Evolutionary conservation across 805 yeast species (phyloP).

Genomic region (Kuraishia cidri): DNA sequence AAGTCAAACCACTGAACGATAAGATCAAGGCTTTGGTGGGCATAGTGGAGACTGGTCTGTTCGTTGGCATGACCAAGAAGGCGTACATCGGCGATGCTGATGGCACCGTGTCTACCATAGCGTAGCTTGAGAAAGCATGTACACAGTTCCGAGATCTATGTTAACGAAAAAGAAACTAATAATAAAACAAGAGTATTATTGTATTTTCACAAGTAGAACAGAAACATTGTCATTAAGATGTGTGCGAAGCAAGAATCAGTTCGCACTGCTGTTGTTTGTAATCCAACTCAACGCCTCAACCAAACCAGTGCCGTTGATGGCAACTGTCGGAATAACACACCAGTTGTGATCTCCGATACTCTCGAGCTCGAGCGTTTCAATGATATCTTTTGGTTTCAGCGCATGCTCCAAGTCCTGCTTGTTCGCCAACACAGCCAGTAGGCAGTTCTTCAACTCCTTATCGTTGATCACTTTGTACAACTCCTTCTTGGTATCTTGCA

Average conservation of each 20-base stretch:
- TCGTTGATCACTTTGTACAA: conserved; percentile 72
- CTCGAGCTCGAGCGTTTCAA: conserved; percentile 59
- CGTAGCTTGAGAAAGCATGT: no score
- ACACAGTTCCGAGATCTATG: no score
- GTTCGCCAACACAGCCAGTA: conserved; percentile 79
- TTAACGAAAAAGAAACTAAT: neutral
- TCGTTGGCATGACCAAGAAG: conserved; percentile 62
- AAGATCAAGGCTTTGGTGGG: conserved; percentile 75
- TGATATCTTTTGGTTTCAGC: conserved; percentile 70
- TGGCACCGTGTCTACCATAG: conserved; percentile 29
- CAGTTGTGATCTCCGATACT: conserved; percentile 62
- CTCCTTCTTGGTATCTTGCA: conserved; percentile 73
- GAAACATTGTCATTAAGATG: no score
- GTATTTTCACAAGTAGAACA: no score
- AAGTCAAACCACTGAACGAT: conserved; percentile 43
- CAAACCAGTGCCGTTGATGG: conserved; percentile 83
- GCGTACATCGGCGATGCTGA: conserved; percentile 86
- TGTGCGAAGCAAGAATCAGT: no score
- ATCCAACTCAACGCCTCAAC: conserved; percentile 87
- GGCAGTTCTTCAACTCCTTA: conserved; percentile 74
- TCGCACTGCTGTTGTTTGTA: conserved; percentile 35
- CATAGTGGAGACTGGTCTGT: conserved; percentile 94
- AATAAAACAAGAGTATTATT: no score
- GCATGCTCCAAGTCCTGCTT: conserved; percentile 74
- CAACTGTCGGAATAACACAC: conserved; percentile 90